Base-by-base conservation (phyloP, 495 filamentous ascomycete genomes). In the Achaetomiella virescens region DNA sequence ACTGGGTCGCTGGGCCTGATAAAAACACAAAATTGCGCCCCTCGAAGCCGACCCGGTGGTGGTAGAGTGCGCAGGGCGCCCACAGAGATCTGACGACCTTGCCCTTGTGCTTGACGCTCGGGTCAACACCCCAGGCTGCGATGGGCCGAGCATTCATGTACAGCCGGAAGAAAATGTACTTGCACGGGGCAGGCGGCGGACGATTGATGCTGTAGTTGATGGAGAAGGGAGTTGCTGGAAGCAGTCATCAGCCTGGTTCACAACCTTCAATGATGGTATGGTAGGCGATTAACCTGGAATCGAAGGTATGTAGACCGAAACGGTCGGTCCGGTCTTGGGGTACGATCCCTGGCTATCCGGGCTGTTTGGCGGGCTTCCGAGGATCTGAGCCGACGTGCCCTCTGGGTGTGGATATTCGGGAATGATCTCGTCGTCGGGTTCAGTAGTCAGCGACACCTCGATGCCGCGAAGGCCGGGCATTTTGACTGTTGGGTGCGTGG, bases 391-490 rank as follows among this genome's bases (percentile, higher is more conserved):
- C 21, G 71, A 77, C 0, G 74, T 74, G 54, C 68, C 70, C 24
- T 81, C 78, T 2, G 77, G 77, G 52, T 81, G 78, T 11, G 75
- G 72, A 52, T 74, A 80, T 52, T 81, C 78, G 22, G 73, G 70
- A 1, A 78, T 57, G 9, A 29, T 55, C 38, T 63, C 65, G 9
- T 66, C 48, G 3, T 63, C 60, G n/a, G 67, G 55, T 35, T 68
- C 52, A 9, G 68, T 61, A 33, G 65, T 60, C 20, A 78, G 60
- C 15, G 66, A 72, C 2, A 79, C 38, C 42, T 74, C 71, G 46
- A 81, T 72, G 8, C 75, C 74, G 14, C 75, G 72, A 48, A 76
- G 70, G 42, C 58, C 67, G 9, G 78, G 77, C 77, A 81, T 81
- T 7, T 48, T 70, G 59, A 18, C 10, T 7, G 18, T 6, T 48